phyloP scores from a whole-genome alignment of 805 yeast species.

The Spathaspora hagerdaliae region DNA sequence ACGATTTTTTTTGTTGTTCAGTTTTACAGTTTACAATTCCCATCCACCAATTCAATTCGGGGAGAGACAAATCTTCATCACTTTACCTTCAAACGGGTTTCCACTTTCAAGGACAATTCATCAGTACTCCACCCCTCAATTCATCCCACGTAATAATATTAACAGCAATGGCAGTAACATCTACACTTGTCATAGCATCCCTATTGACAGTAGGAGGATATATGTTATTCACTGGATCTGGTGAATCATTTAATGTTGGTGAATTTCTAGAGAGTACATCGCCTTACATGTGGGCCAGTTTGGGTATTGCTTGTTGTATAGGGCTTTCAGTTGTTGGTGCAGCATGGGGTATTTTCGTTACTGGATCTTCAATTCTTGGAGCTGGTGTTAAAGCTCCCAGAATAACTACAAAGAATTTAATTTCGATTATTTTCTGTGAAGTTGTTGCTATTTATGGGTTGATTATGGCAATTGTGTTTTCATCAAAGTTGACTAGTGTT shows the following conservation, averaged over 20 bases:
- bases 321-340: constrained; percentile 96
- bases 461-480: constrained; percentile 95
- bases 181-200: constrained; percentile 25
- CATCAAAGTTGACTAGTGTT: constrained; percentile 76
- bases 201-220: constrained; percentile 45
- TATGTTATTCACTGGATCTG: constrained; percentile 85
- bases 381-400: constrained; percentile 98
- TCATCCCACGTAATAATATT: neutral
- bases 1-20: too few species aligned
- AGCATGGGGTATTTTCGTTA: constrained; percentile 98
- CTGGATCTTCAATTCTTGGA: constrained; percentile 91
- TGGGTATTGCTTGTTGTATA: constrained; percentile 87
- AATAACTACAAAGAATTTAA: constrained; percentile 94
- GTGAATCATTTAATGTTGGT: constrained; percentile 90
- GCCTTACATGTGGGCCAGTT: constrained; percentile 95
- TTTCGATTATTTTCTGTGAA: constrained; percentile 96
- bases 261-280: constrained; percentile 78
- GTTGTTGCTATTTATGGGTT: constrained; percentile 98
- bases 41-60: too few species aligned
- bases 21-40: too few species aligned
- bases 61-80: too few species aligned
- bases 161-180: constrained; percentile 4
- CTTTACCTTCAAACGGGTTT: too few species aligned
- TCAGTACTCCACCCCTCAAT: too few species aligned
- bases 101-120: too few species aligned